These are phyloP conservation scores for Aspergillus piperis DNA, from an alignment of 2,329 filamentous ascomycete species.

Conservation along the genomic window DNA sequence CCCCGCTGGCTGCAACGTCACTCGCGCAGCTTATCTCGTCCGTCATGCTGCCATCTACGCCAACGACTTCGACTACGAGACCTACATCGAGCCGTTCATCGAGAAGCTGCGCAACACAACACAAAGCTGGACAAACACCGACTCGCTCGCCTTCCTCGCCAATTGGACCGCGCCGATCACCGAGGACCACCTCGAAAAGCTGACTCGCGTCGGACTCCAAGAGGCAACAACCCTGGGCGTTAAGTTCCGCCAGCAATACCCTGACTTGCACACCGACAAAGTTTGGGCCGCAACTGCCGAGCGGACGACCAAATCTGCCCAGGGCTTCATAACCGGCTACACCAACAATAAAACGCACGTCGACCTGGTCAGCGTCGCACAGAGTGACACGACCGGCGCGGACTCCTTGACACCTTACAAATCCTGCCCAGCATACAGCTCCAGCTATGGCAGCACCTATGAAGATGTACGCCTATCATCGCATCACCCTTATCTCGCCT, in stretches of 20 bases:
- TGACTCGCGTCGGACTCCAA: constrained; percentile 63
- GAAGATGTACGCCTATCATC: constrained; percentile 43
- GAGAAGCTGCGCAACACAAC: constrained; percentile 62
- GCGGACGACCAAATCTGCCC: constrained; percentile 60
- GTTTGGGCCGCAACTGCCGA: constrained; percentile 67
- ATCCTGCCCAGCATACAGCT: constrained; percentile 64
- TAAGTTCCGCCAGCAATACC: constrained; percentile 61
- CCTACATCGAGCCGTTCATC: constrained; percentile 59
- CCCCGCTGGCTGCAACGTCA: constrained; percentile 55
- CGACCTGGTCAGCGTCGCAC: constrained; percentile 57
- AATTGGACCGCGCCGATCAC: constrained; percentile 61
- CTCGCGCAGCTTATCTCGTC: constrained; percentile 57
- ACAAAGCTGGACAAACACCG: constrained; percentile 59
- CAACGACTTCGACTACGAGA: constrained; percentile 61
- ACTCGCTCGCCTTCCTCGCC: constrained; percentile 57
- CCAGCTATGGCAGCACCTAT: constrained; percentile 58
- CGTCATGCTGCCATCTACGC: constrained; percentile 64
- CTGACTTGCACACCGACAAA: constrained; percentile 54
- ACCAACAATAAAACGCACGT: constrained; percentile 55
- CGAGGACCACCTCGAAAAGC: constrained; percentile 56
- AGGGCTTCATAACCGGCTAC: constrained; percentile 60
- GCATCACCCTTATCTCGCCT: neutral
- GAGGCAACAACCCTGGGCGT: constrained; percentile 63
- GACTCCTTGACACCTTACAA: constrained; percentile 66
- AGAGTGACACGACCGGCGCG: constrained; percentile 60